Evolutionary conservation across 768 basidiomycete species (phyloP).

Genomic region (Trametes cingulata): DNA sequence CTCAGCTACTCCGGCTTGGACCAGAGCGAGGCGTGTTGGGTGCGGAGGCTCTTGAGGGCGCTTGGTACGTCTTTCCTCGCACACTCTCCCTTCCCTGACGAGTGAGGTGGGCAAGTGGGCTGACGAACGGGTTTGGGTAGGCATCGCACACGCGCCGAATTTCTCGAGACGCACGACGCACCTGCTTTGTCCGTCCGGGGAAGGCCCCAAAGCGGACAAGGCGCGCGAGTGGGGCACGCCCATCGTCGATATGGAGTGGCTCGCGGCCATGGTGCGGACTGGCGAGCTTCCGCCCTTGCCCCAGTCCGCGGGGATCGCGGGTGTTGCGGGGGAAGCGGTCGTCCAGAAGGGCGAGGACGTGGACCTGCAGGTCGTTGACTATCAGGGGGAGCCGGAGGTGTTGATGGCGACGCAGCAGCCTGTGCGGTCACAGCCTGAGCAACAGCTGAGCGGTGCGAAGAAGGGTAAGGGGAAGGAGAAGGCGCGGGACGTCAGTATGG

Average conservation of each 20-base stretch:
- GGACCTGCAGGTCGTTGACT: not conserved
- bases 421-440: not conserved
- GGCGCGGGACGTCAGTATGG: slow-evolving; percentile 29
- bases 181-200: slow-evolving; percentile 71
- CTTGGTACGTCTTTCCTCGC: slow-evolving; percentile 51
- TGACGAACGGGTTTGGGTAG: slow-evolving; percentile 34
- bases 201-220: slow-evolving; percentile 75
- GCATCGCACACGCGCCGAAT: slow-evolving; percentile 52
- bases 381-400: slow-evolving; percentile 2
- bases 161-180: slow-evolving; percentile 76
- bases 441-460: not conserved
- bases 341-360: slow-evolving; percentile 3
- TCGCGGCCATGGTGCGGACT: slow-evolving; percentile 54
- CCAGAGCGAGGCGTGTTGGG: slow-evolving; percentile 64
- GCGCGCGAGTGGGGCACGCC: slow-evolving; percentile 79
- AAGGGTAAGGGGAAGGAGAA: slow-evolving; percentile 36
- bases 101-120: not conserved
- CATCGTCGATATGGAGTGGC: slow-evolving; percentile 71
- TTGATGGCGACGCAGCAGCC: slow-evolving; percentile 12
- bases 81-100: not conserved
- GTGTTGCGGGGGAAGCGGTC: not conserved
- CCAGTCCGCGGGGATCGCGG: slow-evolving; percentile 16
- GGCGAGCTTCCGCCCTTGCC: slow-evolving; percentile 45
- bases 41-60: slow-evolving; percentile 64
- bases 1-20: slow-evolving; percentile 80